phyloP scores from a whole-genome alignment of 768 basidiomycete species.

The Crepidotus variabilis region DNA sequence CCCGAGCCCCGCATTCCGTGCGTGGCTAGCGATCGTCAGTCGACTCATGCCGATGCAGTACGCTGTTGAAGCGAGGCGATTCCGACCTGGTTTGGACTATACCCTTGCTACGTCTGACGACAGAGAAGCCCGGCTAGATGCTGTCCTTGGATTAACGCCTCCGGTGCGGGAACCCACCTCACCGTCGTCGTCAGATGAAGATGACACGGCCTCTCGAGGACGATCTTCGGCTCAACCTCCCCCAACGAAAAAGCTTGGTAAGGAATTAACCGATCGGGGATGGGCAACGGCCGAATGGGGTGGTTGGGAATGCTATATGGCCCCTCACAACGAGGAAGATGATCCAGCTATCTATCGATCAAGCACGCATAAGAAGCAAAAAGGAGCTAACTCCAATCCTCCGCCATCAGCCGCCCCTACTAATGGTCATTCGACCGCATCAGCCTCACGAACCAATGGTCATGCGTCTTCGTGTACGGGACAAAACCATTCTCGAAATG shows the following conservation, averaged over 20 bases:
- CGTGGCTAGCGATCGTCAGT: slow-evolving; percentile 81
- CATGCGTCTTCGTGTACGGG: background rate
- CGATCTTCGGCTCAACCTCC: slow-evolving; percentile 49
- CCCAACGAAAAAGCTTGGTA: background rate
- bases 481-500: slow-evolving; percentile 1
- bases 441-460: slow-evolving; percentile 3
- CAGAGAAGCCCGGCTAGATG: slow-evolving; percentile 78
- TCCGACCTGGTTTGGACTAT: slow-evolving; percentile 92
- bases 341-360: slow-evolving; percentile 93
- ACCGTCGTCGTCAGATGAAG: slow-evolving; percentile 21
- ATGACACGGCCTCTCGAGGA: slow-evolving; percentile 11
- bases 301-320: slow-evolving; percentile 98
- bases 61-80: slow-evolving; percentile 78
- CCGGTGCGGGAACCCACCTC: slow-evolving; percentile 30
- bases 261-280: slow-evolving; percentile 3
- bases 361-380: slow-evolving; percentile 42
- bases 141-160: slow-evolving; percentile 84
- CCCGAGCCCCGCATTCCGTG: slow-evolving; percentile 77
- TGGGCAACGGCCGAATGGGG: slow-evolving; percentile 66
- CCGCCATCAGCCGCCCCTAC: slow-evolving; percentile 5
- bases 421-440: slow-evolving; percentile 1
- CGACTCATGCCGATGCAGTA: slow-evolving; percentile 69
- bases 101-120: slow-evolving; percentile 89
- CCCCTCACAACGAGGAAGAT: slow-evolving; percentile 90
- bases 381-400: slow-evolving; percentile 9